Evolutionary conservation across 1,284 basidiomycete species (phyloP).

Genomic region (Ustilago trichophora): DNA sequence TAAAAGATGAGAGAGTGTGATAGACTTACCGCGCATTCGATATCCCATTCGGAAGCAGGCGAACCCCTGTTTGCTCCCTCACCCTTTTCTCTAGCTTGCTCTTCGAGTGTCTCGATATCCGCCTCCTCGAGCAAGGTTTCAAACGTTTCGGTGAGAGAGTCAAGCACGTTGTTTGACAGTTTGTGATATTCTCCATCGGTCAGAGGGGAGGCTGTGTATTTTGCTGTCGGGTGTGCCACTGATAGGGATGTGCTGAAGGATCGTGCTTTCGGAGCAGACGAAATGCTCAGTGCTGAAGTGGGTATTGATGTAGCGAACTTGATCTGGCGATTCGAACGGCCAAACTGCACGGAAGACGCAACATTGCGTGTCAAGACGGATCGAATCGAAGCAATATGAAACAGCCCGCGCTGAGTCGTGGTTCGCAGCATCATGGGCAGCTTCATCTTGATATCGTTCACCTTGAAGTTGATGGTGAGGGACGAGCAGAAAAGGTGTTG

Average conservation of each 20-base stretch:
- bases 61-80: constrained; percentile 24
- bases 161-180: constrained; percentile 84
- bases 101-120: constrained; percentile 55
- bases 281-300: not conserved
- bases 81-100: constrained; percentile 10
- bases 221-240: constrained; percentile 20
- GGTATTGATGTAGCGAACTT: not conserved
- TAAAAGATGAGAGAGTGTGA: too few species aligned
- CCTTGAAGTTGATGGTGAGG: not conserved
- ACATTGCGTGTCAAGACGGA: constrained; percentile 3
- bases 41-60: constrained; percentile 75
- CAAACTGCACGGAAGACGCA: not conserved
- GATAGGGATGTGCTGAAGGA: constrained; percentile 8
- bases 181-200: constrained; percentile 77
- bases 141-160: constrained; percentile 78
- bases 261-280: not conserved
- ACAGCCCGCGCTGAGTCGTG: constrained; percentile 30
- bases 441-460: constrained; percentile 4
- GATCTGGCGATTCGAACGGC: not conserved
- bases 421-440: constrained; percentile 39
- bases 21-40: constrained; percentile 87
- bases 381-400: constrained; percentile 7
- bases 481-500: too few species aligned
- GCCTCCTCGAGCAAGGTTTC: constrained; percentile 79
- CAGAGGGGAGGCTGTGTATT: constrained; percentile 66